These are phyloP conservation scores for Paramyrothecium sp. DNA, from an alignment of 2,329 filamentous ascomycete genomes.

Conservation along the genomic window DNA sequence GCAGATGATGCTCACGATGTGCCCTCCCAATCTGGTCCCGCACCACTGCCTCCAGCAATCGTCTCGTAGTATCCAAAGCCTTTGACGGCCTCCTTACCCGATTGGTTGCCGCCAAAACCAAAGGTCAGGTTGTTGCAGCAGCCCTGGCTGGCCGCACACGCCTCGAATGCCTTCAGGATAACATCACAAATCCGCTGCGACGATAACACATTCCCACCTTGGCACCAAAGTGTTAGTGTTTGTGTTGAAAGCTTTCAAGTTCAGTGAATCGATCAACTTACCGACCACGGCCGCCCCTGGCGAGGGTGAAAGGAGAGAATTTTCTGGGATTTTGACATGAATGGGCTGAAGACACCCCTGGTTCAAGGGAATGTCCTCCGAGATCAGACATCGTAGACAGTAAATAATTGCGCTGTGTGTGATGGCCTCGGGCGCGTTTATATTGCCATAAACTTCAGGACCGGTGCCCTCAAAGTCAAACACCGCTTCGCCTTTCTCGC, in stretches of 20 bases:
- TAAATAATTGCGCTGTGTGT: slow-evolving; percentile 88
- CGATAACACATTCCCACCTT: slow-evolving; percentile 71
- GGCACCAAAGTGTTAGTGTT: too few species aligned
- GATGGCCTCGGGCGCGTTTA: slow-evolving; percentile 79
- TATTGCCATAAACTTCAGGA: slow-evolving; percentile 76
- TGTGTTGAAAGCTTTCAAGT: too few species aligned
- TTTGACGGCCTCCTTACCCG: slow-evolving; percentile 32
- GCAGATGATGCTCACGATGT: slow-evolving; percentile 42
- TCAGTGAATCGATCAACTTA: too few species aligned
- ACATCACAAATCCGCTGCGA: slow-evolving; percentile 44
- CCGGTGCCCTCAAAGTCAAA: slow-evolving; percentile 83
- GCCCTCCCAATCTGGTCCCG: slow-evolving; percentile 54
- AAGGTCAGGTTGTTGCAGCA: slow-evolving; percentile 85
- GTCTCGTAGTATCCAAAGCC: slow-evolving; percentile 62
- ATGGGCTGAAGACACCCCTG: slow-evolving; percentile 79
- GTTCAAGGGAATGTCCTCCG: slow-evolving; percentile 79
- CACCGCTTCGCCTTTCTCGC: slow-evolving; percentile 70
- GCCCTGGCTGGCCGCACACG: slow-evolving; percentile 76
- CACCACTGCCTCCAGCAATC: slow-evolving; percentile 61
- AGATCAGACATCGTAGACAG: slow-evolving; percentile 76
- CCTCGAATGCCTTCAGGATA: slow-evolving; percentile 68
- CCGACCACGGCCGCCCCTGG: slow-evolving; percentile 76
- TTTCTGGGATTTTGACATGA: slow-evolving; percentile 69
- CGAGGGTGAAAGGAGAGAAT: slow-evolving; percentile 74
- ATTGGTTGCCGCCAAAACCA: slow-evolving; percentile 58